Base-by-base conservation (phyloP, 768 basidiomycete species). In the Amanita pseudoporphyria region DNA sequence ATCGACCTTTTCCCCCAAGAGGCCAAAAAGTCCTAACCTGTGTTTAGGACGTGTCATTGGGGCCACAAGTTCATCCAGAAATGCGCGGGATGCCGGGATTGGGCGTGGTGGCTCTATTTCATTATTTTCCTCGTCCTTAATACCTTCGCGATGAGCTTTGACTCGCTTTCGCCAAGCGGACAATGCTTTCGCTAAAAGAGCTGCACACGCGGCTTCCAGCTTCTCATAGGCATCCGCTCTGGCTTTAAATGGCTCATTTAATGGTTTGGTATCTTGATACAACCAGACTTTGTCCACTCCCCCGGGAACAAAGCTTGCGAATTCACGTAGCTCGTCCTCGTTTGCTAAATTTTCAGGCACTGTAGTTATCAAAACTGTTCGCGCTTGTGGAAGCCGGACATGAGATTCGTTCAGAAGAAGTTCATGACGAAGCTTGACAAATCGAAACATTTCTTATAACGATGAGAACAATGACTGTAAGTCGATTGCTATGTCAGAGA, bases 271-370 rank as follows among this genome's bases (percentile, higher is more conserved):
- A 53, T 72, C 79, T 51, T 81, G 69, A 54, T 80, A 79, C 39
- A 86, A 63, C 84, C 84, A 88, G 32, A 87, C 74, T 41, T 73
- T 69, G 56, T 79, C 75, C 16, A 84, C 73, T 0, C 84, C 84
- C 12, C 84, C 84, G 1, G 84, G 84, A 2, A 85, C 73, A 55
- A 81, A 81, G 53, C 73, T 76, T 28, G 78, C 76, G 54, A 81
- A 77, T 33, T 71, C 73, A 18, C 68, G 62, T 10, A 79, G 61
- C 31, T 71, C 70, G 22, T 66, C 62, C 54, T 78, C 76, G 41
- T 67, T 71, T 10, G 68, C 71, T 19, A 77, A 62, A 48, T 78
- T 72, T 32, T 75, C 70, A 0, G 82, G 81, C 4, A 84, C 73
- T 32, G 77, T 73, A 0, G 81, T 82, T 51, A 86, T 71, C 45